Base-by-base conservation (phyloP, 208 protist genomes). In the Kentomonas sorsogonicus region DNA sequence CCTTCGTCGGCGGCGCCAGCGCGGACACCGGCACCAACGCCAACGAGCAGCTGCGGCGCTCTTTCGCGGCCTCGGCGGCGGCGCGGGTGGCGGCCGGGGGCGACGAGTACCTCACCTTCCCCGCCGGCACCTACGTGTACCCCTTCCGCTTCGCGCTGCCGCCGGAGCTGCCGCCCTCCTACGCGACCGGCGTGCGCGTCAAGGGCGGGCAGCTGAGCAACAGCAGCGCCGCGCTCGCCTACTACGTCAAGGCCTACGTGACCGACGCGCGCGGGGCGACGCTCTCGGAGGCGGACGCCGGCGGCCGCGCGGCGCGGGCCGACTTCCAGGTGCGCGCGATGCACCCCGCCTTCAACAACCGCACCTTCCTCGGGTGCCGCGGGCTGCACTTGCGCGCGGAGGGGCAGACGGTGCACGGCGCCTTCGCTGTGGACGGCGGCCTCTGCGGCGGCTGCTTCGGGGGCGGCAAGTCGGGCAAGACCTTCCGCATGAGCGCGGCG, bases 231-330 rank as follows among this genome's bases (percentile, higher is more conserved):
- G 30, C 33, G 15, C 50, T 72, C 44, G 33, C 27, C 34, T 72
- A 72, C 59, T 72, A 66, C 25, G 59, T 66, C 15, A 72, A 72
- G 53, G 30, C 59, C 16, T 72, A 72, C 59, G 52, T 66, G 26
- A 36, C 23, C 45, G 50, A 50, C 16, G 31, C 40, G 20, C 40
- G 15, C 1, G 31, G 40, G 0, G 53, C 47, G 34, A 30, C 52
- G 33, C 27, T 72, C 18, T 39, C 43, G n/a, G n/a, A n/a, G n/a
- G n/a, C n/a, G n/a, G n/a, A n/a, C n/a, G n/a, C n/a, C n/a, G n/a
- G n/a, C n/a, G n/a, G n/a, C n/a, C n/a, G n/a, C 7, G 43, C 66
- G 10, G 30, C 58, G 4, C 29, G 50, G 1, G 48, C 38, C 22
- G 59, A 56, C 48, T 65, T 72, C 29, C 29, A 29, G 1, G 53